Conservation (phyloP, 495 filamentous ascomycete species). For the Friedmanniomyces endolithicus region DNA sequence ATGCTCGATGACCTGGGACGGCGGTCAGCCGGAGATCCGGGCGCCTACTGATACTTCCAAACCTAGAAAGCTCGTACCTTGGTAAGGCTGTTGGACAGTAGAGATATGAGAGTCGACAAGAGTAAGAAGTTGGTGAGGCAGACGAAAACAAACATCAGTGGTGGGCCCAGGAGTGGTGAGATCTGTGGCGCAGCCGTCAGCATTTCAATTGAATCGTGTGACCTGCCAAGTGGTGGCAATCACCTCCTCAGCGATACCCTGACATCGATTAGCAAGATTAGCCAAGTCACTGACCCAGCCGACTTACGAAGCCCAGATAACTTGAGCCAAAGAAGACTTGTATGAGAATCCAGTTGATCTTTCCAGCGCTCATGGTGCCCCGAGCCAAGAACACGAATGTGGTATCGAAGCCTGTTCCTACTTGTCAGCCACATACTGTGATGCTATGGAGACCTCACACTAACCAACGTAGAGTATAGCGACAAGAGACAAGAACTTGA, state of each 20-base stretch:
- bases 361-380: constrained; percentile 53
- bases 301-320: constrained; percentile 67
- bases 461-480: constrained; percentile 62
- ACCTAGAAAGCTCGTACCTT: constrained; percentile 42
- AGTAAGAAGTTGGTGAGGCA: constrained; percentile 79
- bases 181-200: constrained; percentile 26
- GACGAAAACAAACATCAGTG: constrained; percentile 63
- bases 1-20: constrained; percentile 26
- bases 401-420: constrained; percentile 62
- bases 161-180: constrained; percentile 46
- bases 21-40: neutral
- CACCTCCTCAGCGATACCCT: constrained; percentile 32
- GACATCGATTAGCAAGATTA: neutral
- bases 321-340: constrained; percentile 74
- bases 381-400: constrained; percentile 83
- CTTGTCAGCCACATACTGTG: neutral
- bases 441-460: neutral
- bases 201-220: neutral
- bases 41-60: constrained; percentile 6
- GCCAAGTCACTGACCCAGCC: neutral
- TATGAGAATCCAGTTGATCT: constrained; percentile 79
- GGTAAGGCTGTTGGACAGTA: constrained; percentile 79
- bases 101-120: constrained; percentile 81
- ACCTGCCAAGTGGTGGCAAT: too few species aligned
- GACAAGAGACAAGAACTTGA: constrained; percentile 84